Conservation (phyloP, 164 flowering plant species). For the Nymphaea thermarum region DNA sequence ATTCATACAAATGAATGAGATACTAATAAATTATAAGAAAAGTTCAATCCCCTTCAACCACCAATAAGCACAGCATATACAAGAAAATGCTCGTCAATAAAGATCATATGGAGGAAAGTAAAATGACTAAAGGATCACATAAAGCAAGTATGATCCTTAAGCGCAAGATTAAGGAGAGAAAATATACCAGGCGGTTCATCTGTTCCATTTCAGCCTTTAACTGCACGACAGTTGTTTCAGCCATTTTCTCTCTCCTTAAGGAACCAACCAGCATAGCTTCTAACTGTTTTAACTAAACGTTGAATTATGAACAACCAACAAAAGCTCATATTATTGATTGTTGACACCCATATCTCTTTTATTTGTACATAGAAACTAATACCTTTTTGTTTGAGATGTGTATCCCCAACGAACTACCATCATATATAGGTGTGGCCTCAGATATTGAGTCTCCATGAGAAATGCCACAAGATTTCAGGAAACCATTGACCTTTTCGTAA, state of each 20-base stretch:
- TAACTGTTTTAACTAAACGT: constrained; percentile 30
- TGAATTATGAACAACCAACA: not conserved
- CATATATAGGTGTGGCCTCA: not conserved
- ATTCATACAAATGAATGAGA: not conserved
- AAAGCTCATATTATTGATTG: not conserved
- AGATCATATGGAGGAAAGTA: not conserved
- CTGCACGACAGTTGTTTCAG: constrained; percentile 28
- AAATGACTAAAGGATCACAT: not conserved
- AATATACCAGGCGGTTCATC: constrained; percentile 44
- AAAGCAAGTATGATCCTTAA: not conserved
- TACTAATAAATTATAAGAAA: not conserved
- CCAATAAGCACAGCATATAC: not conserved
- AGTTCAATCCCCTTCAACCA: not conserved
- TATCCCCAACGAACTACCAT: not conserved
- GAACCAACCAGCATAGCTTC: constrained; percentile 43
- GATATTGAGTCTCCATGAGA: not conserved
- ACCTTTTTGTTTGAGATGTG: not conserved
- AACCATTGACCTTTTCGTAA: not conserved
- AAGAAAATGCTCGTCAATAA: not conserved
- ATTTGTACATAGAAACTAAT: not conserved
- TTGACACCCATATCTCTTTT: not conserved
- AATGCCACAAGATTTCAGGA: not conserved
- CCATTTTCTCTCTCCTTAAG: constrained; percentile 59
- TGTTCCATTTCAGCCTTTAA: constrained; percentile 58
- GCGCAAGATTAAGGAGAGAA: not conserved